Base-by-base conservation (phyloP, 441 rosid genomes). In the Erodium trifolium region DNA sequence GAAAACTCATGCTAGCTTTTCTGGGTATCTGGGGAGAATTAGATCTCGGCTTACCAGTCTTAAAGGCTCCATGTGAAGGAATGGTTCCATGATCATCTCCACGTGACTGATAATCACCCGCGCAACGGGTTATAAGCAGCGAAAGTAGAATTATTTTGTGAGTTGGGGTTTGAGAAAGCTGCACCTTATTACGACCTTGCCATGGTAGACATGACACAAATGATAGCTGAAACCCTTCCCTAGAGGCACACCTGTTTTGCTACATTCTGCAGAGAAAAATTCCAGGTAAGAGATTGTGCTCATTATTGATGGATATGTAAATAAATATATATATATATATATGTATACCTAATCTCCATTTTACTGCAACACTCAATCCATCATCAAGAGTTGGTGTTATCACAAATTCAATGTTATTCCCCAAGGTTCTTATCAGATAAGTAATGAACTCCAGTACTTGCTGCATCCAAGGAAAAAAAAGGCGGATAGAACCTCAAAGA, bases 1-100 rank as follows among this genome's bases (percentile, higher is more conserved):
- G 7, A 4, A 41, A 41, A 41, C 47, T 11, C 47, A 47, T 45
- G 11, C 55, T 47, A 8, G 10, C 55, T 13, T 11, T 10, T 47
- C 11, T 0, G n/a, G 55, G 55, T 47, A 2, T 47, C 55, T 3
- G 4, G 29, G 11, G 5, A 19, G 63, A 17, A 18, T 16, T 59
- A 39, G 34, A 37, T 34, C 37, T 45, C 0, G 10, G 63, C 84
- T 75, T 77, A 88, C 92, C 81, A 81, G 68, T 80, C 88, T 83
- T 53, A 80, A 66, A 34, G 87, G 87, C 62, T 83, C 89, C 0
- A 83, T 19, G 17, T 81, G 82, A 63, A 87, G 78, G 62, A 88
- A 77, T 64, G 96, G 95, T 27, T 90, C 88, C 83, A 85, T 82
- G 75, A 86, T 82, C 91, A 92, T 85, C 82, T 88, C 96, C 8